Percentiles rank a stretch among this genome's conserved stretches.
Evolutionary conservation across 306 rosid genomes (phyloP).

Genomic region (Mimosa bimucronata): DNA sequence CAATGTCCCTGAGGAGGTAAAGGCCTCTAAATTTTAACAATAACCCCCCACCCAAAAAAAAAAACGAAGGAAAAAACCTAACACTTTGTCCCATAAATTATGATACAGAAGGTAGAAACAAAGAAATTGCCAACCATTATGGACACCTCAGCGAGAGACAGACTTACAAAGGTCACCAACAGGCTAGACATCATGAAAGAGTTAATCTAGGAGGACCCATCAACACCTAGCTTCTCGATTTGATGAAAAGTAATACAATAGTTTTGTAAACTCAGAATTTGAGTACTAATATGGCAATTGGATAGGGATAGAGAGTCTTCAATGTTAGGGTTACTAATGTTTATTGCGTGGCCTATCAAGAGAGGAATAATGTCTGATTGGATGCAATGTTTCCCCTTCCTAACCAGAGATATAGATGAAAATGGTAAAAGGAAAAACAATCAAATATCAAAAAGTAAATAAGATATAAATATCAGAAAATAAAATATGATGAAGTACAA

Average conservation of each 20-base stretch:
- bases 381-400: neutral
- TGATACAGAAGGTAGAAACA: no score
- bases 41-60: no score
- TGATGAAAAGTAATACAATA: constrained; percentile 14
- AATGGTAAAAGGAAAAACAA: neutral
- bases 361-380: neutral
- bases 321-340: constrained; percentile 9
- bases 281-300: constrained; percentile 7
- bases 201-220: neutral
- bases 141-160: neutral
- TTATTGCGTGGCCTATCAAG: neutral
- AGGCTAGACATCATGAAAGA: neutral
- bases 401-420: neutral
- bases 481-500: neutral
- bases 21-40: no score
- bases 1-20: no score
- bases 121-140: neutral
- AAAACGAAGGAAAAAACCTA: no score
- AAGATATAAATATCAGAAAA: neutral
- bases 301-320: neutral
- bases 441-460: neutral
- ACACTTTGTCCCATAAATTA: no score
- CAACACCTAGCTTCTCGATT: constrained; percentile 14
- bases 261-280: constrained; percentile 3
- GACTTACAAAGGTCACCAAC: neutral